These are phyloP conservation scores for Fraxinus nigra DNA, from an alignment of 305 asterid species.

Conservation along the genomic window DNA sequence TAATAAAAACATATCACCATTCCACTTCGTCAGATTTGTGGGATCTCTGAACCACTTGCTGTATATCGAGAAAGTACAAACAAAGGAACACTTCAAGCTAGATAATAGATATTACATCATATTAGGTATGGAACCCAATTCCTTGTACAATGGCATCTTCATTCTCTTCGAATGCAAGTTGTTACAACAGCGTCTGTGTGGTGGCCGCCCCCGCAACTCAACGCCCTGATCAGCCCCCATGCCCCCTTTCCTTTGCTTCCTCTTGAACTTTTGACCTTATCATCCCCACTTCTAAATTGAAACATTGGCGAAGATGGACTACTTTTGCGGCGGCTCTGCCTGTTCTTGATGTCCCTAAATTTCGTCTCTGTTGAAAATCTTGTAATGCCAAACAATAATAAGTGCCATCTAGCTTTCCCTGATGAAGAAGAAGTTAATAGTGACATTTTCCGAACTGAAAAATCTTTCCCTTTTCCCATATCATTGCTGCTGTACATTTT, in stretches of 20 bases:
- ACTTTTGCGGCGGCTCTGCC: slow-evolving; percentile 26
- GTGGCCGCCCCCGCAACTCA: slow-evolving; percentile 33
- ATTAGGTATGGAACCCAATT: too few relatives aligned
- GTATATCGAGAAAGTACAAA: neutral
- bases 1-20: too few relatives aligned
- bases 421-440: slow-evolving; percentile 38
- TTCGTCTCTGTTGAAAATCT: slow-evolving; percentile 39
- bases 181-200: neutral
- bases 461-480: neutral
- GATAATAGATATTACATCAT: neutral
- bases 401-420: slow-evolving; percentile 45
- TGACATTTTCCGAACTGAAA: slow-evolving; percentile 32
- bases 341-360: slow-evolving; percentile 41
- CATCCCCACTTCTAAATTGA: neutral
- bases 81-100: neutral
- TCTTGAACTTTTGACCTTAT: neutral
- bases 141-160: too few relatives aligned
- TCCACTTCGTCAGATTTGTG: too few relatives aligned
- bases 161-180: too few relatives aligned
- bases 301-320: neutral
- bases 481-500: neutral
- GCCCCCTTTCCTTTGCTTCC: neutral
- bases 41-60: neutral
- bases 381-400: slow-evolving; percentile 44
- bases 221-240: neutral